Evolutionary conservation across 768 basidiomycete species (phyloP).

Genomic region (Coprinopsis strossmayeri): DNA sequence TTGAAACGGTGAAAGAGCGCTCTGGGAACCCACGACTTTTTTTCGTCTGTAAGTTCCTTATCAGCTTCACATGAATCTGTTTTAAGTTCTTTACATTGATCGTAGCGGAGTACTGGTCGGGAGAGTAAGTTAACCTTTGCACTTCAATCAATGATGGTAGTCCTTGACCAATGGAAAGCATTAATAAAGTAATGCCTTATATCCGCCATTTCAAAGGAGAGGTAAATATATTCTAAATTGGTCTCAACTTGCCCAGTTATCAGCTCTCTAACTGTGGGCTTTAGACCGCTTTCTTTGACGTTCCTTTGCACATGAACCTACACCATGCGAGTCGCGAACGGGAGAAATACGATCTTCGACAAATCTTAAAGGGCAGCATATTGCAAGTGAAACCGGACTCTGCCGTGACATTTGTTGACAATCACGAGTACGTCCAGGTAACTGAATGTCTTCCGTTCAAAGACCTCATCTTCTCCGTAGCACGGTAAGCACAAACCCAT

Average conservation of each 20-base stretch:
- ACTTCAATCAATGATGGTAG: background rate
- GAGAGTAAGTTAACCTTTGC: conserved; percentile 37
- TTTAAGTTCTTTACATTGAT: conserved; percentile 20
- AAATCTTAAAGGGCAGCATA: conserved; percentile 64
- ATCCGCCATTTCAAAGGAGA: conserved; percentile 60
- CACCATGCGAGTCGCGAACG: conserved; percentile 66
- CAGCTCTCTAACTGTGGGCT: background rate
- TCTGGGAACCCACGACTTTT: conserved; percentile 50
- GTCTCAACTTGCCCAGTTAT: background rate
- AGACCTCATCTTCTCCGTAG: conserved; percentile 26
- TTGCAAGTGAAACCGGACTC: conserved; percentile 64
- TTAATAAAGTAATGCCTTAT: conserved; percentile 40
- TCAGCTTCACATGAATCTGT: background rate
- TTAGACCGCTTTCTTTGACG: conserved; percentile 86
- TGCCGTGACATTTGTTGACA: conserved; percentile 88
- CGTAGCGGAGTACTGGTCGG: conserved; percentile 77
- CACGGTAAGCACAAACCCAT: conserved; percentile 41
- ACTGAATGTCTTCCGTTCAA: conserved; percentile 5
- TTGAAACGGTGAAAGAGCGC: conserved; percentile 42
- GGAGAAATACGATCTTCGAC: conserved; percentile 67
- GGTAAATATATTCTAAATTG: conserved; percentile 28
- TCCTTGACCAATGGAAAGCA: conserved; percentile 32
- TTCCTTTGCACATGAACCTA: conserved; percentile 83
- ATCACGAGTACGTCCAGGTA: conserved; percentile 64
- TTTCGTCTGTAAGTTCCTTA: conserved; percentile 33